Conservation (phyloP, 345 rosid species). For the Citrus australasica region DNA sequence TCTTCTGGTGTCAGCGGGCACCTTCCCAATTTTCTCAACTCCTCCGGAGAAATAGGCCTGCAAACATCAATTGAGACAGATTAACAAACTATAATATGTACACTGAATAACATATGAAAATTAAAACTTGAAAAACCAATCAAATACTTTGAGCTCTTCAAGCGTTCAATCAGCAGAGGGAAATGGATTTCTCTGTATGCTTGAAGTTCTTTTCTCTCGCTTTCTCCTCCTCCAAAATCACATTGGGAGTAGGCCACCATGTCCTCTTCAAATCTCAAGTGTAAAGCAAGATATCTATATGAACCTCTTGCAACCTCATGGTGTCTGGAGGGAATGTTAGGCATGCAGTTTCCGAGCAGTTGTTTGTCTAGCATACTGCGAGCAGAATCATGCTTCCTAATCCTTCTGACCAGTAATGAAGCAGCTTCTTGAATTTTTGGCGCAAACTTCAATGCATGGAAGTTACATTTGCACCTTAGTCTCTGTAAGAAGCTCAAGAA, state of each 20-base stretch:
- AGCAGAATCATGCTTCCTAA: constrained; percentile 47
- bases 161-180: constrained; percentile 69
- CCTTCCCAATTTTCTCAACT: constrained; percentile 71
- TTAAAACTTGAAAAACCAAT: not conserved
- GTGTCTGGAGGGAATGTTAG: constrained; percentile 19
- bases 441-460: constrained; percentile 73
- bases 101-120: not conserved
- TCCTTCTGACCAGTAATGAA: constrained; percentile 62
- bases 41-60: constrained; percentile 53
- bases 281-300: constrained; percentile 72
- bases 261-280: constrained; percentile 89
- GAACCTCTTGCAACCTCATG: constrained; percentile 26
- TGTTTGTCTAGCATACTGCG: constrained; percentile 51
- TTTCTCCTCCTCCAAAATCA: constrained; percentile 81
- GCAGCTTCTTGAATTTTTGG: constrained; percentile 72
- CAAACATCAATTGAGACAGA: not conserved
- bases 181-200: constrained; percentile 79
- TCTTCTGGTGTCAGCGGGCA: constrained; percentile 99
- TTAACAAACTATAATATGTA: not conserved
- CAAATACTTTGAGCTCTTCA: constrained; percentile 53
- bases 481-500: constrained; percentile 38
- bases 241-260: constrained; percentile 95
- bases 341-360: constrained; percentile 56
- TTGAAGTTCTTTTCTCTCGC: constrained; percentile 70
- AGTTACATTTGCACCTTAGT: constrained; percentile 92